These are phyloP conservation scores for Cladorrhinum sp. DNA, from an alignment of 2,329 filamentous ascomycete genomes.

Conservation along the genomic window DNA sequence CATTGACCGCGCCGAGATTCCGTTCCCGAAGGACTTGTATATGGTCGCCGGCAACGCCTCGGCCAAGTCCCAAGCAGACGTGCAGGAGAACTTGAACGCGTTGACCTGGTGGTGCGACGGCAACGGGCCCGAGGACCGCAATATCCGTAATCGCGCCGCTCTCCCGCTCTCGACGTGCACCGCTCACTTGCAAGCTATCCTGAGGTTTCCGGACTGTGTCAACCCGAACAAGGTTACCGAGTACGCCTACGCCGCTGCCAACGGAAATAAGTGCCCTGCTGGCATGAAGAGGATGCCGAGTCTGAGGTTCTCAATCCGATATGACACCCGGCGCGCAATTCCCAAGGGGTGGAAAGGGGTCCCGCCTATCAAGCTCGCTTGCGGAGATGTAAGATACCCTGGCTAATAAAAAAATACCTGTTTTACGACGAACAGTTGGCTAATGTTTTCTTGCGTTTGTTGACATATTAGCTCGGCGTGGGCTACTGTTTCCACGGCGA, in stretches of 20 bases:
- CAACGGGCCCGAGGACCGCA: slow-evolving; percentile 31
- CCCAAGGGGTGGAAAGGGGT: slow-evolving; percentile 45
- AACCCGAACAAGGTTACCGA: slow-evolving; percentile 34
- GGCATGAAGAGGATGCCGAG: slow-evolving; percentile 46
- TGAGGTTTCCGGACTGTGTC: slow-evolving; percentile 45
- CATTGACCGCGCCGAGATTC: slow-evolving; percentile 42
- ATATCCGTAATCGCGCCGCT: slow-evolving; percentile 28
- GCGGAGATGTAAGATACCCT: slow-evolving; percentile 29
- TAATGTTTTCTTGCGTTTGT: neutral
- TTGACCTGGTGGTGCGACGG: slow-evolving; percentile 39
- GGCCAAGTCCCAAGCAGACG: slow-evolving; percentile 36
- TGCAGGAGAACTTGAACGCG: slow-evolving; percentile 30
- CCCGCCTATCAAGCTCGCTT: slow-evolving; percentile 44
- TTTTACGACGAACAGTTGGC: neutral
- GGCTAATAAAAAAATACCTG: neutral
- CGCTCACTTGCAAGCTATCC: slow-evolving; percentile 42
- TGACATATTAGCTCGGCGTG: slow-evolving; percentile 26
- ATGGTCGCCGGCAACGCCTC: slow-evolving; percentile 42
- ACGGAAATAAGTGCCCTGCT: slow-evolving; percentile 34
- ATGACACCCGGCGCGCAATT: slow-evolving; percentile 40
- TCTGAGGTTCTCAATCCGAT: slow-evolving; percentile 46
- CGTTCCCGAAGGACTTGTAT: slow-evolving; percentile 43
- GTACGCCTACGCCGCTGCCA: slow-evolving; percentile 25
- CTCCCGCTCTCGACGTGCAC: slow-evolving; percentile 39
- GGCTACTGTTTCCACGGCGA: slow-evolving; percentile 43